Conservation (phyloP, 441 rosid species). For the Croton setiger region DNA sequence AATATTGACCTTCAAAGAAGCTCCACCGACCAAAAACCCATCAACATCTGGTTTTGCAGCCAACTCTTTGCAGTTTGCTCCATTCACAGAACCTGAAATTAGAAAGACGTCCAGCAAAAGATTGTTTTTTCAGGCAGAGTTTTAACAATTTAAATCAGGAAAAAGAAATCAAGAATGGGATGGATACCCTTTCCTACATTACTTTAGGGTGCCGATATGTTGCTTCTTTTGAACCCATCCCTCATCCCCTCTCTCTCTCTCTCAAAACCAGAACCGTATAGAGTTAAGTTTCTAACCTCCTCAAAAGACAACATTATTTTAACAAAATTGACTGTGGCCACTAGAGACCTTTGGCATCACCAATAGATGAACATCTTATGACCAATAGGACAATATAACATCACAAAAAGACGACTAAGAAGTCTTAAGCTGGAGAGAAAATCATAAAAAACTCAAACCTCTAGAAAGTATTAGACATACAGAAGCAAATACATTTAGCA, state of each 20-base stretch:
- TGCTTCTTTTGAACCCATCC: not conserved
- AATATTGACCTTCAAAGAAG: constrained; percentile 58
- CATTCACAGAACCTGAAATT: constrained; percentile 56
- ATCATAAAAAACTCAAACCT: not conserved
- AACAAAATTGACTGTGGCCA: too few species aligned
- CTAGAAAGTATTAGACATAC: not conserved
- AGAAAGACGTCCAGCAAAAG: not conserved
- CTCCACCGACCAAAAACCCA: constrained; percentile 81
- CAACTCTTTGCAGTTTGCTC: constrained; percentile 62
- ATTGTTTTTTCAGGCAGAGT: constrained; percentile 7
- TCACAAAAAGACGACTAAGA: not conserved
- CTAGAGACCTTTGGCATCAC: too few species aligned
- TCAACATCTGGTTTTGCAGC: constrained; percentile 59
- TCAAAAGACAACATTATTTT: too few species aligned
- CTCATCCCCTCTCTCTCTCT: not conserved
- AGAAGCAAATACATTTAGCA: not conserved
- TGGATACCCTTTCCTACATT: not conserved
- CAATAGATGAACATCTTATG: too few species aligned
- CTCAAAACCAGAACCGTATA: not conserved
- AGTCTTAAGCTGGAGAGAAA: not conserved
- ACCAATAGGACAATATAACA: too few species aligned
- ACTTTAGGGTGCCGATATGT: too few species aligned
- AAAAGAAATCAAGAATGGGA: not conserved
- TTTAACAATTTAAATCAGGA: not conserved
- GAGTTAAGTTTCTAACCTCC: too few species aligned